phyloP scores from a whole-genome alignment of 305 asterid species.

The Fraxinus velutina region DNA sequence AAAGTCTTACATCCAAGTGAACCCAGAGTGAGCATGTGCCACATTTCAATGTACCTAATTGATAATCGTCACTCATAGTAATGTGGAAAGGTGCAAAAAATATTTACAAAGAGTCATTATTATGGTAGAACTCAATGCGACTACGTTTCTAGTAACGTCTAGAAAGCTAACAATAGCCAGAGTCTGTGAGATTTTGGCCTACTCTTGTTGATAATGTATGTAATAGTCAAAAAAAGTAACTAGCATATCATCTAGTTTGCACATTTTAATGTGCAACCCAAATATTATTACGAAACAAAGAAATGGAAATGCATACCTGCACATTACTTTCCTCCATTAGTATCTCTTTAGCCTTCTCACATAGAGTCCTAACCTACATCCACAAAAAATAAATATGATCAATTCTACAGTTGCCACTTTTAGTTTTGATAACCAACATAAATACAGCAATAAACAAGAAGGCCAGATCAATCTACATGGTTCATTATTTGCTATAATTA shows the following conservation, averaged over 20 bases:
- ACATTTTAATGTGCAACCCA: not conserved
- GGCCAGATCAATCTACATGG: not conserved
- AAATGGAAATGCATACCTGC: conserved; percentile 53
- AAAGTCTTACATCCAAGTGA: not conserved
- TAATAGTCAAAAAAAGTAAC: not conserved
- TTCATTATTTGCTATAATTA: not conserved
- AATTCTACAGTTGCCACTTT: conserved; percentile 9
- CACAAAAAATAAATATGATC: conserved; percentile 22
- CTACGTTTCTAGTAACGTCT: not conserved
- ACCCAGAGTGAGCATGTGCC: not conserved
- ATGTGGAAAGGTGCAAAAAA: not conserved
- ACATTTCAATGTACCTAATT: not conserved
- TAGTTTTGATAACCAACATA: not conserved
- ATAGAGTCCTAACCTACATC: conserved; percentile 69
- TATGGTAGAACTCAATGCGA: not conserved
- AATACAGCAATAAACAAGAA: not conserved
- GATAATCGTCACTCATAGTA: not conserved
- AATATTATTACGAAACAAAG: not conserved
- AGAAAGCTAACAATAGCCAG: not conserved
- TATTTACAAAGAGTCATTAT: not conserved
- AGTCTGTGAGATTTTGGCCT: not conserved
- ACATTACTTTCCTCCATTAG: conserved; percentile 87
- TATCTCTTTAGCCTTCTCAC: conserved; percentile 93
- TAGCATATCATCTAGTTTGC: not conserved
- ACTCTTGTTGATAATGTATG: not conserved